Evolutionary conservation across 2,329 filamentous ascomycete species (phyloP).

Genomic region (Sclerotinia minor): DNA sequence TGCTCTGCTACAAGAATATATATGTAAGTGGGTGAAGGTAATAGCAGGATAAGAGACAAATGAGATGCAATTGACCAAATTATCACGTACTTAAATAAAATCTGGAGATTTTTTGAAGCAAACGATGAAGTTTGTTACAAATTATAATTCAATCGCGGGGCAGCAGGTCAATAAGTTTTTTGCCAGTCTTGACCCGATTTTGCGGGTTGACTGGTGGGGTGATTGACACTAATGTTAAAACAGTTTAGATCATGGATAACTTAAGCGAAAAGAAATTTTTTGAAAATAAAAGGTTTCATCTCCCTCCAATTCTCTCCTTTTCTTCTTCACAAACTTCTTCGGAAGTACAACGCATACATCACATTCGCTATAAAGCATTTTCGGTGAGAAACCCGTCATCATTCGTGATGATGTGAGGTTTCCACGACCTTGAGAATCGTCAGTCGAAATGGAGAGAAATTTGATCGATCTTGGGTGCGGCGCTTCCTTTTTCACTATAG

Average conservation of each 20-base stretch:
- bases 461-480: constrained; percentile 30
- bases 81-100: constrained; percentile 10
- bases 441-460: constrained; percentile 28
- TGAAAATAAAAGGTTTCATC: constrained; percentile 3
- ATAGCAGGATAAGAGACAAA: neutral
- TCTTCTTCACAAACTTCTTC: constrained; percentile 26
- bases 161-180: constrained; percentile 17
- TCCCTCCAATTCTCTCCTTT: neutral
- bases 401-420: constrained; percentile 27
- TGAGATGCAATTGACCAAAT: neutral
- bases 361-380: constrained; percentile 31
- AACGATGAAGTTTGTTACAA: constrained; percentile 21
- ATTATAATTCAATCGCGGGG: constrained; percentile 21
- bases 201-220: constrained; percentile 14
- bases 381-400: constrained; percentile 29
- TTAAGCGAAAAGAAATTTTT: constrained; percentile 20
- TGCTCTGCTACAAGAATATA: neutral
- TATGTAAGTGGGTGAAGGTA: neutral
- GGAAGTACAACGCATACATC: constrained; percentile 29
- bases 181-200: neutral
- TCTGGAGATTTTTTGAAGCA: constrained; percentile 8
- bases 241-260: neutral
- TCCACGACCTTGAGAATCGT: constrained; percentile 31
- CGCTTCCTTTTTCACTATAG: constrained; percentile 28
- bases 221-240: neutral